Evolutionary conservation across 257 asterid species (phyloP), one percentile per base, ranked within the genome.

Genomic region (Echites panduratus): DNA sequence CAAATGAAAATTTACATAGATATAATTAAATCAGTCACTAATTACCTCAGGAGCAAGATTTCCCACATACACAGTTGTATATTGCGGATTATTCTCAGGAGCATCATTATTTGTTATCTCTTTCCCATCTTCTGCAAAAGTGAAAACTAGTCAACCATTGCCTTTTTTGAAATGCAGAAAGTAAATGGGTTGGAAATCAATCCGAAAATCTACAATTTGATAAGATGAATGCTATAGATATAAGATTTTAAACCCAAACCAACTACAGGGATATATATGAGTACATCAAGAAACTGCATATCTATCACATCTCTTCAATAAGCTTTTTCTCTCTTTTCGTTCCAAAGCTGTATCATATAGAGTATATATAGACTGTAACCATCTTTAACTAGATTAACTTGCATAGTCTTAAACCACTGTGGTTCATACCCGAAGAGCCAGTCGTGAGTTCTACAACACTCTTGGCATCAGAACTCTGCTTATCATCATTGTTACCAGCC

Each of bases 31-130:
- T 40, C 43, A 40, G 3, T 40, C 43, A 40, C 6, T 74, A 35
- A 80, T 75, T 81, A 79, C 98, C 93, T 93, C 97, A 17, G 98
- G 91, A 78, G 97, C 93, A 73, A 93, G 91, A 84, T 93, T 93
- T 63, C 98, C 98, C 22, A 89, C 97, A 76, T 93, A 93, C 62
- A 93, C 96, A 22, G 98, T 93, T 50, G 96, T 93, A 78, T 72
- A 93, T 68, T 82, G 96, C 66, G 96, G 98, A 76, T 90, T 93
- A 68, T 85, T 93, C 85, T 93, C 96, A 26, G 96, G 98, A 82
- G 94, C 94, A 75, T 89, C 96, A 79, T 74, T 80, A 70, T 81
- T 86, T 75, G 87, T 83, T 66, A 81, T 83, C 78, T 90, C 98
- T 76, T 87, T 90, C 77, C 88, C 92, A 73, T 93, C 97, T 63